Conservation (phyloP, 805 yeast species). For the Pichia pseudocactophila region DNA sequence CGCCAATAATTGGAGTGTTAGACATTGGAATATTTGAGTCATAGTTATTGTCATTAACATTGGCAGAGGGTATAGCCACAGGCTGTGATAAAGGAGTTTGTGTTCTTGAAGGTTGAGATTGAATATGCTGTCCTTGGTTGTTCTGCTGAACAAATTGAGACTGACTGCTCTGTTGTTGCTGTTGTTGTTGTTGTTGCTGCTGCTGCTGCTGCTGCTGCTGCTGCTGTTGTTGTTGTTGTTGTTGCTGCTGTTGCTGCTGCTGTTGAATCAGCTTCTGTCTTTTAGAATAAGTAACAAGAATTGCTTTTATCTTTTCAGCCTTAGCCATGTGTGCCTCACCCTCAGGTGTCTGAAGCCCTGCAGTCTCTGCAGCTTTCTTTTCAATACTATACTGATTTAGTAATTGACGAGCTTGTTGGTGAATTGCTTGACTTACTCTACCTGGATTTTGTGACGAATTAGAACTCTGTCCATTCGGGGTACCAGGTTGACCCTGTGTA, state of each 20-base stretch:
- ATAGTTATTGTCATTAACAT: too few species aligned
- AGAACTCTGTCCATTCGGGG: constrained; percentile 12
- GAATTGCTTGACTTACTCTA: constrained; percentile 28
- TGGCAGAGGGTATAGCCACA: too few species aligned
- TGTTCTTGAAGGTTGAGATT: background rate
- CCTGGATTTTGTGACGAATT: constrained; percentile 8
- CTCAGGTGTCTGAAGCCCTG: constrained; percentile 49
- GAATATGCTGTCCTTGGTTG: background rate
- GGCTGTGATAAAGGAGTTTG: background rate
- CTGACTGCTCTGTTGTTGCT: constrained; percentile 1
- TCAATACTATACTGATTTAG: constrained; percentile 51
- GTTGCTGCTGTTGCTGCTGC: constrained; percentile 14
- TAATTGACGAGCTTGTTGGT: constrained; percentile 48
- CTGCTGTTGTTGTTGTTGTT: background rate
- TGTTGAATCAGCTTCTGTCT: constrained; percentile 23
- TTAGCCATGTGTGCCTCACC: constrained; percentile 55
- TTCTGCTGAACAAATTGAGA: too few species aligned
- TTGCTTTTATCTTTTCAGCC: constrained; percentile 55
- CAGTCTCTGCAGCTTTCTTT: constrained; percentile 51
- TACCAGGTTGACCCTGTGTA: constrained; percentile 4
- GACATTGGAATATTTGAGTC: too few species aligned
- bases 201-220: constrained; percentile 4
- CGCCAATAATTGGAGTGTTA: constrained; percentile 5
- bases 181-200: constrained; percentile 6
- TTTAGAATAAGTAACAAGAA: constrained; percentile 38